Evolutionary conservation across 371 early-diverging fungal genomes (phyloP), one percentile per base, ranked within the genome.

Genomic region (Coemansia sp.): DNA sequence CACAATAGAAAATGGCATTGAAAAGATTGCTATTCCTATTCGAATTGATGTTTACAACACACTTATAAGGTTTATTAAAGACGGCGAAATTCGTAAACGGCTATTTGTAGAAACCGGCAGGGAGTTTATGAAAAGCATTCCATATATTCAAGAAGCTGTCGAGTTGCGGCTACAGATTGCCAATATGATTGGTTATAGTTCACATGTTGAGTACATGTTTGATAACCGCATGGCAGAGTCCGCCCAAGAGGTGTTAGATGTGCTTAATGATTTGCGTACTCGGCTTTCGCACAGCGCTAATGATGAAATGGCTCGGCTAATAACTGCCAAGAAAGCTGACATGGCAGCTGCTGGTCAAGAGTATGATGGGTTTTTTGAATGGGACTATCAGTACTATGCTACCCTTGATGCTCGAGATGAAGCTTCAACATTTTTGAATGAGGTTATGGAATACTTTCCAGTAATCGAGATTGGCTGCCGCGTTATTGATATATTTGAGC

Each of bases 201-300:
- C 78, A 43, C 90, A 92, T 76, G 88, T 89, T 7, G 84, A 79
- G 7, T 90, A 78, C 70, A 80, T 81, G 13, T 81, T 92, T n/a
- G 90, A 92, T 59, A 81, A 84, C 31, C 87, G 86, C 68, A 92
- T 92, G 92, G 93, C 92, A 43, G 90, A 91, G 71, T 78, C 75
- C 3, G 84, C 86, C 2, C 80, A 84, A 36, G 79, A 72, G 3
- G 91, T 92, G 7, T 64, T 79, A 5, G 52, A 41, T 10, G 26
- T 60, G 20, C 14, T 34, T 16, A 30, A 48, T 14, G 41, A 30
- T 10, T 10, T 52, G 32, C 40, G 20, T 4, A 16, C 16, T 10
- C 11, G 26, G 14, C 50, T 60, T 10, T 13, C 2, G 2, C 32
- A 8, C 16, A 35, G 83, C 13, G 86, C 78, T 42, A 49, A 82